These are phyloP conservation scores for Parasitella parasitica DNA, from an alignment of 371 early-diverging fungal species.

Conservation along the genomic window DNA sequence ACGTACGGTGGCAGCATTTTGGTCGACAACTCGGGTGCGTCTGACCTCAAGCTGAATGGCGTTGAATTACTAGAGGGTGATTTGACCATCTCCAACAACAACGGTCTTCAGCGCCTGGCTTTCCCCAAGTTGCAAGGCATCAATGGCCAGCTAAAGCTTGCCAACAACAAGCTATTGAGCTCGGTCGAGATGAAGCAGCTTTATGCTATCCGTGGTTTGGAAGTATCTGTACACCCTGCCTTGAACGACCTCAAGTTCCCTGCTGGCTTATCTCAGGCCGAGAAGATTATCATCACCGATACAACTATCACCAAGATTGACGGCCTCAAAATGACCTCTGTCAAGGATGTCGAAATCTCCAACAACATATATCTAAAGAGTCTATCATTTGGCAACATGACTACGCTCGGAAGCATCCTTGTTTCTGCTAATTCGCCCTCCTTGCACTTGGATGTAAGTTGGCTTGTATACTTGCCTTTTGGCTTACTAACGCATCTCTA, in stretches of 20 bases:
- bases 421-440: constrained; percentile 49
- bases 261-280: constrained; percentile 32
- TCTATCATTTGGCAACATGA: constrained; percentile 34
- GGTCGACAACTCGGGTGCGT: constrained; percentile 26
- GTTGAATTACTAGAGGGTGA: constrained; percentile 44
- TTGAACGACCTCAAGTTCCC: constrained; percentile 42
- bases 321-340: constrained; percentile 34
- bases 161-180: constrained; percentile 44
- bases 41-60: constrained; percentile 25
- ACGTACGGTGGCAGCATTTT: constrained; percentile 42
- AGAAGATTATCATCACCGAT: constrained; percentile 40
- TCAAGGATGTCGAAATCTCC: constrained; percentile 39
- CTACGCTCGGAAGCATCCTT: constrained; percentile 27
- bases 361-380: constrained; percentile 51
- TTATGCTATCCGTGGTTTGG: constrained; percentile 30
- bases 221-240: constrained; percentile 44
- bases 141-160: constrained; percentile 41
- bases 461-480: background rate
- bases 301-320: constrained; percentile 43
- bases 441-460: constrained; percentile 34
- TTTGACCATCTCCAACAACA: constrained; percentile 42
- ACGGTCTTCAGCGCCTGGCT: constrained; percentile 28
- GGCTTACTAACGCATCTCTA: background rate
- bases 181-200: constrained; percentile 34
- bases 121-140: constrained; percentile 43